These are phyloP conservation scores for Lycium ferocissimum DNA, from an alignment of 257 asterid species.

Conservation along the genomic window DNA sequence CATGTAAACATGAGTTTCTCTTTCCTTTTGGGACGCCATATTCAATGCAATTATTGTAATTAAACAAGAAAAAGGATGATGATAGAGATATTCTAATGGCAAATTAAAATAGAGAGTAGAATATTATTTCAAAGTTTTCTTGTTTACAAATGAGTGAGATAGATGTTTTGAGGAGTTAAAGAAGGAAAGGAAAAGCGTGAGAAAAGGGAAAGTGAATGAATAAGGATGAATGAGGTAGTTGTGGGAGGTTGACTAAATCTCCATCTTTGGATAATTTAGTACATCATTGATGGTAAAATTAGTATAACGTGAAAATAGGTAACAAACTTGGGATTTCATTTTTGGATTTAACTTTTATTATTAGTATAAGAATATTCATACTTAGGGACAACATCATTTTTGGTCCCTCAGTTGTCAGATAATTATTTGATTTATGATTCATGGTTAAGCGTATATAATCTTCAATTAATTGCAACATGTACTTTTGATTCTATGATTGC, in stretches of 20 bases:
- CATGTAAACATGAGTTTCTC: slow-evolving; percentile 79
- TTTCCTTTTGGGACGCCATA: slow-evolving; percentile 76
- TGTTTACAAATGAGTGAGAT: slow-evolving; percentile 21
- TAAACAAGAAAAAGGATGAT: background rate
- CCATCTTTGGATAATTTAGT: slow-evolving; percentile 35
- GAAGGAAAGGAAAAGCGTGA: slow-evolving; percentile 39
- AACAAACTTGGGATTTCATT: background rate
- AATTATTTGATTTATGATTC: too few species aligned
- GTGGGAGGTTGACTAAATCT: slow-evolving; percentile 39
- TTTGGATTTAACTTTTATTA: too few species aligned
- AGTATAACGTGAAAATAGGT: background rate
- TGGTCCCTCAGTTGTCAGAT: too few species aligned
- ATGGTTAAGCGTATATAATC: too few species aligned
- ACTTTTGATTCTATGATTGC: too few species aligned
- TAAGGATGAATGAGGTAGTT: slow-evolving; percentile 30
- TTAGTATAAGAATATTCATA: too few species aligned
- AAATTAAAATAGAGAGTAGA: background rate
- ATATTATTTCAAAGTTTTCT: slow-evolving; percentile 1
- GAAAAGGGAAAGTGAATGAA: slow-evolving; percentile 34
- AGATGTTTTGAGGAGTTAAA: slow-evolving; percentile 29
- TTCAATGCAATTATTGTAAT: background rate
- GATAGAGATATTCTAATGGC: background rate
- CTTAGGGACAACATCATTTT: too few species aligned
- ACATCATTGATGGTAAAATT: slow-evolving; percentile 9
- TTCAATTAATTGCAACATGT: too few species aligned